A percentile compares a stretch with the other conserved stretches of the same genome.
These are phyloP conservation scores for Galium porrigens DNA, from an alignment of 305 asterid species.

Conservation along the genomic window DNA sequence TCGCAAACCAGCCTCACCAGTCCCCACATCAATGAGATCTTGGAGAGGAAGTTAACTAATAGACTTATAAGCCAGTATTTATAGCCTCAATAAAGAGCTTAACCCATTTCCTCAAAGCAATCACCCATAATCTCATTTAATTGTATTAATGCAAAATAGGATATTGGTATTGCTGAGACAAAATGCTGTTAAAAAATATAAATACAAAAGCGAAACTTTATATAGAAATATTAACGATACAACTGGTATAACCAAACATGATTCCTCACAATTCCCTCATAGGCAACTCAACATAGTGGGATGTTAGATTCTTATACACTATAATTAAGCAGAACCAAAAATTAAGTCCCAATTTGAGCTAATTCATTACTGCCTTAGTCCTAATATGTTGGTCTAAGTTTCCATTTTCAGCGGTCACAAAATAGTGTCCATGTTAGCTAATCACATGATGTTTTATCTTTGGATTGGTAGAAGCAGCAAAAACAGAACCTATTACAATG, in stretches of 20 bases:
- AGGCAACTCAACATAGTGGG: too few relatives aligned
- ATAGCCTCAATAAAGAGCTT: not conserved
- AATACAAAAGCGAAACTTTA: too few relatives aligned
- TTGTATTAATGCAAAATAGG: not conserved
- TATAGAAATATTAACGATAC: too few relatives aligned
- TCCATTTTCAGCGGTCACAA: not conserved
- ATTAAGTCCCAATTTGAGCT: too few relatives aligned
- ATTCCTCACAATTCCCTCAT: too few relatives aligned
- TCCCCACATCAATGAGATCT: not conserved
- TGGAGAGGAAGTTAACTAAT: not conserved
- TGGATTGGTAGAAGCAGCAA: not conserved
- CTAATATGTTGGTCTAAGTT: not conserved
- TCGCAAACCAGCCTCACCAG: not conserved
- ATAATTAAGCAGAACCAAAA: too few relatives aligned
- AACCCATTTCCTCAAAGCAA: not conserved
- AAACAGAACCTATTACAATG: not conserved
- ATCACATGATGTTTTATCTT: too few relatives aligned
- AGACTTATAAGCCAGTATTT: not conserved
- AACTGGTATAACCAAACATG: too few relatives aligned
- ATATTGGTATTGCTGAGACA: not conserved
- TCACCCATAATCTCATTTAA: not conserved
- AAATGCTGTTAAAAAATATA: too few relatives aligned
- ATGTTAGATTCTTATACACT: too few relatives aligned
- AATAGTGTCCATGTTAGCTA: not conserved
- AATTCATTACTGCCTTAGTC: too few relatives aligned